Evolutionary conservation across 176 grass and related monocot species (phyloP).

Genomic region (Saccharum officinarum): DNA sequence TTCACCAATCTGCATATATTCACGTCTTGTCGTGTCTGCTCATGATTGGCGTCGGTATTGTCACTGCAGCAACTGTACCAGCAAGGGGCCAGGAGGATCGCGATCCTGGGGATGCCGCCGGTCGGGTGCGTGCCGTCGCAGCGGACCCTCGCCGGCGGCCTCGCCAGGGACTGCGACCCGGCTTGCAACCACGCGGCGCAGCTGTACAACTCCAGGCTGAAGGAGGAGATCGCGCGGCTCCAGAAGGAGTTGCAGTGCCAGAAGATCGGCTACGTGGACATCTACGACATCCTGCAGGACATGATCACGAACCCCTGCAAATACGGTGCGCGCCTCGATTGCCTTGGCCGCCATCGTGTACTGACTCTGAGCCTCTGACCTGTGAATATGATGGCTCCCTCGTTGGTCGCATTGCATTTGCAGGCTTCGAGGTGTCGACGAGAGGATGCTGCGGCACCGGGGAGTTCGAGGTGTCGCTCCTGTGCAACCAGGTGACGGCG

Average conservation of each 20-base stretch:
- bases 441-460: slow-evolving; percentile 53
- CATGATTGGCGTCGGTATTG: no score
- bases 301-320: slow-evolving; percentile 36
- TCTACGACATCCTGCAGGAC: slow-evolving; percentile 48
- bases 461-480: slow-evolving; percentile 27
- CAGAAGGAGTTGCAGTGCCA: slow-evolving; percentile 5
- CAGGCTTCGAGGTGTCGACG: slow-evolving; percentile 42
- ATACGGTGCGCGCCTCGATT: slow-evolving; percentile 12
- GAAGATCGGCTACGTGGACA: slow-evolving; percentile 44
- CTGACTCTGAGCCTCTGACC: background rate
- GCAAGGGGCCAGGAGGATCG: slow-evolving; percentile 40
- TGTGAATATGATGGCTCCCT: background rate
- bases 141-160: slow-evolving; percentile 22
- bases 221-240: background rate
- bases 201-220: slow-evolving; percentile 44
- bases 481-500: slow-evolving; percentile 46
- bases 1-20: background rate
- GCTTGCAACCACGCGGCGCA: slow-evolving; percentile 29
- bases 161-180: slow-evolving; percentile 27
- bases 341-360: no score
- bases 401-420: background rate
- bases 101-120: slow-evolving; percentile 48
- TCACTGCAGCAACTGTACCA: slow-evolving; percentile 35
- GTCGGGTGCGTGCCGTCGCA: slow-evolving; percentile 47
- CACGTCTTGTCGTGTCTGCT: background rate